Percentiles rank a stretch among this genome's conserved stretches.
These are phyloP conservation scores for Sonneratia caseolaris DNA, from an alignment of 345 rosid genomes.

Conservation along the genomic window DNA sequence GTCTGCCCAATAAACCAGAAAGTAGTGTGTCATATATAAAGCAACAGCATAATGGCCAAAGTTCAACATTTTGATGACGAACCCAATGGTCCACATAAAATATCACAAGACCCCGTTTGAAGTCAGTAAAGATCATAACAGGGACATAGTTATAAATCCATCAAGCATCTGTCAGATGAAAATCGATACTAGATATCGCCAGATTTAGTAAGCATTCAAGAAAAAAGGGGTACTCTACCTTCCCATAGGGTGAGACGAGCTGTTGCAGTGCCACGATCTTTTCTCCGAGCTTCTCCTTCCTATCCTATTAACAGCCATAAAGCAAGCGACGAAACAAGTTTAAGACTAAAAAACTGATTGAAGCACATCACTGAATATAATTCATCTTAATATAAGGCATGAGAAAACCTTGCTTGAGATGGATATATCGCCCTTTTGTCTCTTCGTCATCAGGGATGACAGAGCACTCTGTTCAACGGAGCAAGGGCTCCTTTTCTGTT, in stretches of 20 bases:
- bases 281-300: constrained; percentile 85
- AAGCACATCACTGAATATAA: neutral
- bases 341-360: neutral
- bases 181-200: neutral
- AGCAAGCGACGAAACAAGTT: neutral
- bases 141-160: neutral
- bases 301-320: constrained; percentile 37
- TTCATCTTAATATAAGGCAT: neutral
- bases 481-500: constrained; percentile 64
- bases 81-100: neutral
- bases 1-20: constrained; percentile 45
- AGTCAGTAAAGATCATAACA: neutral
- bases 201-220: neutral
- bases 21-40: neutral
- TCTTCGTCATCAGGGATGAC: constrained; percentile 49
- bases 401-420: constrained; percentile 59
- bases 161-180: neutral
- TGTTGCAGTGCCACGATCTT: constrained; percentile 80
- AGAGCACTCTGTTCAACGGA: constrained; percentile 49
- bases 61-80: neutral
- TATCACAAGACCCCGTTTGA: neutral
- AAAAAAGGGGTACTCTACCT: constrained; percentile 33
- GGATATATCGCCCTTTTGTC: constrained; percentile 65
- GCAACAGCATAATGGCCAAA: neutral
- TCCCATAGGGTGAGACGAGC: constrained; percentile 93